These are phyloP conservation scores for Neurospora intermedia DNA, from an alignment of 495 filamentous ascomycete genomes.

Conservation along the genomic window DNA sequence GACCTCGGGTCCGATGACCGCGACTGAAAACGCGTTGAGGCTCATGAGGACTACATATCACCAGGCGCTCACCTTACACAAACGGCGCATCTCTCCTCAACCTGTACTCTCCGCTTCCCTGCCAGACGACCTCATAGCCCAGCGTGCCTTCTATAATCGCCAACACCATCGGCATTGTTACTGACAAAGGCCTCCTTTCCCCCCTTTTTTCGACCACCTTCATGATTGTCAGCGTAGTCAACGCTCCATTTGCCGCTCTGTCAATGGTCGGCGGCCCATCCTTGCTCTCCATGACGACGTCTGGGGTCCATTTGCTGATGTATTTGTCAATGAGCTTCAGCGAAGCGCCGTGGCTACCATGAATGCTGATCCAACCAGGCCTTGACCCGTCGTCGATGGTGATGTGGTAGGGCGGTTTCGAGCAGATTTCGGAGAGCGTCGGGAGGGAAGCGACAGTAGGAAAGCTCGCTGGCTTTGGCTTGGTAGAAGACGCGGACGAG, in stretches of 20 bases:
- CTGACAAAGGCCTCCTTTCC: neutral
- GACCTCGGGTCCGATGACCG: neutral
- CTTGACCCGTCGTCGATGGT: slow-evolving; percentile 7
- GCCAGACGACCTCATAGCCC: slow-evolving; percentile 25
- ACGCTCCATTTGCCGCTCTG: neutral
- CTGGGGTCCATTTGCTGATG: neutral
- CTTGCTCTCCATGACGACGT: neutral
- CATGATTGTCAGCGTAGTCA: neutral
- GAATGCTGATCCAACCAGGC: slow-evolving; percentile 14
- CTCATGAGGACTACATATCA: neutral
- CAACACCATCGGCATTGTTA: slow-evolving; percentile 26
- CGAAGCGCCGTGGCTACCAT: slow-evolving; percentile 30
- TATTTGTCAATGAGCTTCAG: slow-evolving; percentile 16
- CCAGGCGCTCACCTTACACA: neutral
- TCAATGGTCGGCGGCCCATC: neutral
- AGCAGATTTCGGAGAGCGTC: slow-evolving; percentile 26
- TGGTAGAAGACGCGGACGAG: neutral
- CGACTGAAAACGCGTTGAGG: neutral
- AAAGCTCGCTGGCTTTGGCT: slow-evolving; percentile 13
- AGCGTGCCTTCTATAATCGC: slow-evolving; percentile 29
- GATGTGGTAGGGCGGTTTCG: slow-evolving; percentile 31
- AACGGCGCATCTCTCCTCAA: neutral
- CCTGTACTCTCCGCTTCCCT: neutral
- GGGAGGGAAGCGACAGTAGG: slow-evolving; percentile 18
- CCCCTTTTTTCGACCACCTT: neutral